phyloP scores from a whole-genome alignment of 2,329 filamentous ascomycete genomes.

The Diaporthe capsici region DNA sequence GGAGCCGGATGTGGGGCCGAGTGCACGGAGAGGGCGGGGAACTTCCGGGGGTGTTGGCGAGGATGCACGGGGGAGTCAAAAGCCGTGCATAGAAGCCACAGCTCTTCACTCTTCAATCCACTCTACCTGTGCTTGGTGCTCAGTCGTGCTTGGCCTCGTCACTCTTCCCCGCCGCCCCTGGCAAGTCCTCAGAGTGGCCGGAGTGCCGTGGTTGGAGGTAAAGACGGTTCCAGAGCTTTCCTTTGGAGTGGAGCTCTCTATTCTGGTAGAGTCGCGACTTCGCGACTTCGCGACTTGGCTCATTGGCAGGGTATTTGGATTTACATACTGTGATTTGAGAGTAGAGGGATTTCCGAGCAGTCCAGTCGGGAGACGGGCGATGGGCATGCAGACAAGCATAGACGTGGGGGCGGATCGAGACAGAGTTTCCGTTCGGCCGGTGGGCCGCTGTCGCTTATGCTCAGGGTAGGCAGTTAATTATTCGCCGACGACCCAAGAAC shows the following conservation, averaged over 20 bases:
- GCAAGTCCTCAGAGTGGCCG: not conserved
- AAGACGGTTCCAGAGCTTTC: not conserved
- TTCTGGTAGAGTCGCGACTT: not conserved
- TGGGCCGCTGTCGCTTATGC: not conserved
- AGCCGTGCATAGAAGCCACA: not conserved
- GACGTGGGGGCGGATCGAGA: not conserved
- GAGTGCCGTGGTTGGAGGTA: not conserved
- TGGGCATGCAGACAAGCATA: not conserved
- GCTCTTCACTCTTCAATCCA: not conserved
- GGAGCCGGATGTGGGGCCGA: conserved; percentile 1
- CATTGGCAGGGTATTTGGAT: not conserved
- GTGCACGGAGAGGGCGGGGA: conserved; percentile 8
- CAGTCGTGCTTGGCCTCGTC: not conserved
- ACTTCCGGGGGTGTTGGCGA: not conserved
- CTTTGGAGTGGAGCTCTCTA: not conserved
- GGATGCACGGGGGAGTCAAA: not conserved
- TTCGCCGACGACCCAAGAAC: not conserved
- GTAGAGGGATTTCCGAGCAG: not conserved
- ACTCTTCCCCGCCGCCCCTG: not conserved
- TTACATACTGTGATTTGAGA: not conserved
- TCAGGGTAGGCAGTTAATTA: not conserved
- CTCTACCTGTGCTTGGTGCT: not conserved
- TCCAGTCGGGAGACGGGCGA: not conserved
- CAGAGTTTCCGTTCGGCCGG: conserved; percentile 37
- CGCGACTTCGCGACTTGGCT: not conserved